phyloP scores from a whole-genome alignment of 2,329 filamentous ascomycete species.

The Aspergillus aculeatus region DNA sequence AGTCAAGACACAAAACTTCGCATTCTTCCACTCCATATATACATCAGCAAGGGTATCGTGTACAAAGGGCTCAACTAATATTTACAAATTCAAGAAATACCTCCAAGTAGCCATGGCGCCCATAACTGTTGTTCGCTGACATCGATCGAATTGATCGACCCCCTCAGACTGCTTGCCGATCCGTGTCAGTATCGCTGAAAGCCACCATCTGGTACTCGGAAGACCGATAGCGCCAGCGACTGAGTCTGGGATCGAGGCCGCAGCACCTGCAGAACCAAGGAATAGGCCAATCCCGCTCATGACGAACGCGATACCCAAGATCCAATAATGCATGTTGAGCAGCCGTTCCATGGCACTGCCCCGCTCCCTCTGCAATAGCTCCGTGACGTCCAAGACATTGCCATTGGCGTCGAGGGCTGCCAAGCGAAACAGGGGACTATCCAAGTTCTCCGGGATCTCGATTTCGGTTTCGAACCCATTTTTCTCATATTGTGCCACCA shows the following conservation, averaged over 20 bases:
- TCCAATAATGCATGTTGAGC: constrained; percentile 16
- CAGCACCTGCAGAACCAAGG: constrained; percentile 14
- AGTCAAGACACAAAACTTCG: neutral
- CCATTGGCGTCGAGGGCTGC: constrained; percentile 22
- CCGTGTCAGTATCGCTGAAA: constrained; percentile 10
- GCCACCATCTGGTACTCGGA: constrained; percentile 18
- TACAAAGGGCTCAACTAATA: neutral
- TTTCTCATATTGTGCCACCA: constrained; percentile 22
- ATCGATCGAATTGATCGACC: neutral
- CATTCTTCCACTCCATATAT: neutral
- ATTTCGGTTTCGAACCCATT: constrained; percentile 34
- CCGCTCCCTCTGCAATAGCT: constrained; percentile 13
- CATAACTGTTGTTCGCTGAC: too few relatives aligned
- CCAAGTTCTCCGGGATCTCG: constrained; percentile 17
- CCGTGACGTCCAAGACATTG: constrained; percentile 17
- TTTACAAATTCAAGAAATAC: neutral
- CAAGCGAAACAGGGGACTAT: constrained; percentile 17
- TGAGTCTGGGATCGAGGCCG: constrained; percentile 3
- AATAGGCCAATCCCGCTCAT: constrained; percentile 15
- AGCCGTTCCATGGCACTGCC: neutral
- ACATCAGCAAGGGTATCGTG: constrained; percentile 1
- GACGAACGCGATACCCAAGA: constrained; percentile 13
- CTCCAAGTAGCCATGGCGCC: too few relatives aligned
- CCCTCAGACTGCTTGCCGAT: neutral
- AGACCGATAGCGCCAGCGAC: constrained; percentile 6